Evolutionary conservation across 768 basidiomycete species (phyloP), one percentile per base, ranked within the genome.

Genomic region (Pulveroboletus ravenelii): DNA sequence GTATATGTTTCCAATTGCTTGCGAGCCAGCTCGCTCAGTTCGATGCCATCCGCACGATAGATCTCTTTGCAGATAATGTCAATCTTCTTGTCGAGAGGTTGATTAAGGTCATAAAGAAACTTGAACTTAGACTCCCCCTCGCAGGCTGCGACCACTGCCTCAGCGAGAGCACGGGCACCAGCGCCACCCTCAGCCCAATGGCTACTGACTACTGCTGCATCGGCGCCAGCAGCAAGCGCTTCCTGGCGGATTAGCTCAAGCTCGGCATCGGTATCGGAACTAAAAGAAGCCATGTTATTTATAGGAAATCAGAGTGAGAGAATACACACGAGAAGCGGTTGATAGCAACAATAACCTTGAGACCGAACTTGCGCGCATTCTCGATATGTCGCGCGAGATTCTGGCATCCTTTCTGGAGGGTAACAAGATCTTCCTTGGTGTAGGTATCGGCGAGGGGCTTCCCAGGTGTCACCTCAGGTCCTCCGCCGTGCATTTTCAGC

Each of bases 401-500:
- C 71, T 88, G 84, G 74, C 89, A 93, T 34, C 95, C 95, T 66
- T 89, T 87, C 68, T 84, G 84, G 48, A 99, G 83, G 10, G 83
- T 89, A 52, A 85, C 85, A 44, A 97, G 78, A 65, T 97, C 84
- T 73, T 98, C 95, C 65, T 88, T 87, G 53, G 89, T 91, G 70
- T 99, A 99, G 38, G 90, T 93, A 41, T 90, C 90, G 57, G 89
- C 87, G 37, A 98, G 79, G 20, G 94, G 81, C 69, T 96, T 97
- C 45, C 95, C 95, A 25, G 95, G 95, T 2, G 89, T 89, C 47
- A 98, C 94, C 23, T 96, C 93, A 6, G 95, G 95, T 52, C 89
- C 96, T 53, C 95, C 95, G 38, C 95, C 95, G 66, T 99, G 95
- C 95, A 99, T 99, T 79, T 98, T 99, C 54, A 99, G 75, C 18